phyloP scores from a whole-genome alignment of 2,329 filamentous ascomycete genomes.

The Fusarium armeniacum region DNA sequence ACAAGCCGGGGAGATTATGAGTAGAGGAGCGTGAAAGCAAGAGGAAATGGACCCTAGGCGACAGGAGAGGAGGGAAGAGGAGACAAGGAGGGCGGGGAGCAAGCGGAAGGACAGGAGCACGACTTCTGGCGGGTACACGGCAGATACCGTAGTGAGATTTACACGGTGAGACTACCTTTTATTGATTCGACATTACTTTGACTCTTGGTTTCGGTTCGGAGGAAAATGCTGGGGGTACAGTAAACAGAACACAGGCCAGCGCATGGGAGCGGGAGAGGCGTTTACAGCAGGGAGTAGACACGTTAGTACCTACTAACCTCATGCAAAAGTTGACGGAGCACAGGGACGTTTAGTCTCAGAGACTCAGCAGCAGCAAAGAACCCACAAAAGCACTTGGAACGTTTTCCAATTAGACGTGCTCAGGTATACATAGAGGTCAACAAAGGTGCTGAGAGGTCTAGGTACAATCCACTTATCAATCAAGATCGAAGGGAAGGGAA shows the following conservation, averaged over 20 bases:
- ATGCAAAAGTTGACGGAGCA: neutral
- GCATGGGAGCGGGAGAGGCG: conserved; percentile 36
- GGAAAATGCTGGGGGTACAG: neutral
- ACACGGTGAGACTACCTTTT: conserved; percentile 3
- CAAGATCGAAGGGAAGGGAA: neutral
- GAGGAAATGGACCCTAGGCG: neutral
- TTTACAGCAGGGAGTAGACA: conserved; percentile 6
- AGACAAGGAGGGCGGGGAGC: neutral
- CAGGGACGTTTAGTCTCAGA: neutral
- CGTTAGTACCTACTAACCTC: neutral
- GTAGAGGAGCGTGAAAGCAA: neutral
- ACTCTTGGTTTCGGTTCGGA: conserved; percentile 22
- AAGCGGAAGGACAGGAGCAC: neutral
- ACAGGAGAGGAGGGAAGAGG: neutral
- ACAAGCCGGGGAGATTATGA: neutral
- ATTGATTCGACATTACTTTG: neutral
- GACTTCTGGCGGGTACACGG: conserved; percentile 35
- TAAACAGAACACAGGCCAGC: neutral
- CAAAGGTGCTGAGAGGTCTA: neutral
- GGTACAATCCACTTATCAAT: neutral
- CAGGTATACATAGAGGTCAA: neutral
- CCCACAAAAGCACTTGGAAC: neutral
- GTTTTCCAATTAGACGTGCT: neutral
- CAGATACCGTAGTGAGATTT: conserved; percentile 35
- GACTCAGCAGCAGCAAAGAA: neutral